Conservation (phyloP, 108 stramenopile species). For the Epithemia pelagica region DNA sequence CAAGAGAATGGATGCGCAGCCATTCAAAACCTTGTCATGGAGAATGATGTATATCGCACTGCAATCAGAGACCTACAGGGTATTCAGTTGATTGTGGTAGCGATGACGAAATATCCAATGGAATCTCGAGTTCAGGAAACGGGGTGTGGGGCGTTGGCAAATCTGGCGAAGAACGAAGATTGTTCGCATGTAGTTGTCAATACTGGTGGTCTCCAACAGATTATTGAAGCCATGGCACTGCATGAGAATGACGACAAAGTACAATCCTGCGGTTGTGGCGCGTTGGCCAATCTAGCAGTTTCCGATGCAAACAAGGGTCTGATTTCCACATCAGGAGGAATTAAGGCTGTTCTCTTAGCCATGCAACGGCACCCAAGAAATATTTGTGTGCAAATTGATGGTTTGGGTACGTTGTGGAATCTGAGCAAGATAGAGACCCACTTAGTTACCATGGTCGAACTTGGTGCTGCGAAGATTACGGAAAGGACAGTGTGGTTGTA, state of each 20-base stretch:
- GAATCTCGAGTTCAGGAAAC: conserved; percentile 52
- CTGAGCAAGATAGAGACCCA: neutral
- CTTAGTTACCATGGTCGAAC: neutral
- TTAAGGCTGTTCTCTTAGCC: neutral
- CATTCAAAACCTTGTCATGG: conserved; percentile 18
- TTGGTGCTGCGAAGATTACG: neutral
- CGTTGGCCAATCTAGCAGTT: conserved; percentile 46
- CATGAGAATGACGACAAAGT: conserved; percentile 42
- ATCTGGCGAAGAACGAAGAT: conserved; percentile 43
- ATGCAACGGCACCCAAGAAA: neutral
- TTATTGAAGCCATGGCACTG: conserved; percentile 68
- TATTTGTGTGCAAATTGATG: neutral
- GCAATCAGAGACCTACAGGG: conserved; percentile 38
- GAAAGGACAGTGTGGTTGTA: neutral
- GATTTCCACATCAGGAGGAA: neutral
- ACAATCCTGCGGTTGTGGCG: conserved; percentile 51
- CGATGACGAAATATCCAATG: conserved; percentile 59
- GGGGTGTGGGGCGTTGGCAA: conserved; percentile 57
- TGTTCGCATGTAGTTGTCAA: conserved; percentile 52
- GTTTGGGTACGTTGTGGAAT: neutral
- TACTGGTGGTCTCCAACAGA: conserved; percentile 53
- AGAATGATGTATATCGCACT: conserved; percentile 11
- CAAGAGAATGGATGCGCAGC: neutral
- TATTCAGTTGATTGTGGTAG: conserved; percentile 44
- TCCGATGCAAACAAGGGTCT: conserved; percentile 7